Evolutionary conservation across 352 stramenopile species (phyloP).

Genomic region (Elongisporangium senticosum): DNA sequence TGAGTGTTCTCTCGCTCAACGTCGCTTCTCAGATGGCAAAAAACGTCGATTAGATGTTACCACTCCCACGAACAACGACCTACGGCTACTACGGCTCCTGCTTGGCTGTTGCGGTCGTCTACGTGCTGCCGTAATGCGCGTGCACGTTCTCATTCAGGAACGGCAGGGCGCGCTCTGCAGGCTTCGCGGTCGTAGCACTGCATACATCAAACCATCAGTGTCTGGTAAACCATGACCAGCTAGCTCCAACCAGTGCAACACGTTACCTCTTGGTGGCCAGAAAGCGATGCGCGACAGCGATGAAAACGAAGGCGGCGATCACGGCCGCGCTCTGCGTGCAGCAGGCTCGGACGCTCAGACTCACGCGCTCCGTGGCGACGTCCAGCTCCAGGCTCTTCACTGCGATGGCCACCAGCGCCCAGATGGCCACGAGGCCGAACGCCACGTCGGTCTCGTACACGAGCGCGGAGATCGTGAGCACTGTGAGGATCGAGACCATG

Average conservation of each 20-base stretch:
- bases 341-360: constrained; percentile 55
- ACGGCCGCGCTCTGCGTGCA: constrained; percentile 52
- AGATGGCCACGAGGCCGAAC: constrained; percentile 61
- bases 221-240: not conserved
- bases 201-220: not conserved
- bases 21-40: not conserved
- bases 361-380: constrained; percentile 30
- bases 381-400: constrained; percentile 49
- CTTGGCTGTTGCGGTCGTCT: not conserved
- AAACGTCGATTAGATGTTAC: not conserved
- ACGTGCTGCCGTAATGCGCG: constrained; percentile 38
- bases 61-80: no score
- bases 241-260: not conserved
- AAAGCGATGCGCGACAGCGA: constrained; percentile 31
- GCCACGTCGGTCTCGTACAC: constrained; percentile 53
- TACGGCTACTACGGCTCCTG: no score
- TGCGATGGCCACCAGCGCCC: constrained; percentile 50
- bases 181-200: constrained; percentile 12
- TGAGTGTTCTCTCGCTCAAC: not conserved
- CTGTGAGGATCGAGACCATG: constrained; percentile 47
- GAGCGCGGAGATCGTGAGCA: constrained; percentile 47
- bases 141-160: constrained; percentile 29
- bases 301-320: constrained; percentile 55
- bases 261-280: constrained; percentile 27
- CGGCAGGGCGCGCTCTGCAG: constrained; percentile 20